Conservation (phyloP, 1,284 basidiomycete genomes). For the Ceratobasidium theobromae region DNA sequence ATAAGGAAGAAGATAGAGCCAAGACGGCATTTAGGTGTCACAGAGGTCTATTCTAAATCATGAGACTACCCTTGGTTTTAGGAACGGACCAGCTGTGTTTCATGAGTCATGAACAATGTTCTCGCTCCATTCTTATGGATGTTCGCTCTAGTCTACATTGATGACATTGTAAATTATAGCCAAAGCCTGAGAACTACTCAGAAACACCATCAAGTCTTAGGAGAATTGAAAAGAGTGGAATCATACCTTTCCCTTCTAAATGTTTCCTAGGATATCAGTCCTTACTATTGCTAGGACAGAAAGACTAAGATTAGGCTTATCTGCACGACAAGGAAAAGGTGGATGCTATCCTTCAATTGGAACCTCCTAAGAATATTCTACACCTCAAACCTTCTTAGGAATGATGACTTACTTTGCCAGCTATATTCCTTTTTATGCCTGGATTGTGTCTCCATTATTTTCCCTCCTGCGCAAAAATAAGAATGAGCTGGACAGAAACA, state of each 20-base stretch:
- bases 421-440: conserved; percentile 43
- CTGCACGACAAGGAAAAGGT: conserved; percentile 44
- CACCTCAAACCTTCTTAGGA: conserved; percentile 43
- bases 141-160: conserved; percentile 53
- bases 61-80: conserved; percentile 49
- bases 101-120: conserved; percentile 48
- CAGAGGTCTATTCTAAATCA: conserved; percentile 47
- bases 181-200: conserved; percentile 44
- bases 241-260: conserved; percentile 46
- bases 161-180: conserved; percentile 47
- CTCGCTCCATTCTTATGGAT: conserved; percentile 47
- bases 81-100: conserved; percentile 48
- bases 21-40: conserved; percentile 49
- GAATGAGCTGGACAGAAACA: conserved; percentile 14
- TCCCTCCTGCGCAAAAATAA: conserved; percentile 22
- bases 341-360: conserved; percentile 39
- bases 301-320: conserved; percentile 42
- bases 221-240: conserved; percentile 39
- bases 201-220: conserved; percentile 42
- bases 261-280: conserved; percentile 45
- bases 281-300: conserved; percentile 45
- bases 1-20: conserved; percentile 40
- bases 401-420: conserved; percentile 42
- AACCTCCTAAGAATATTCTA: conserved; percentile 37
- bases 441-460: conserved; percentile 37